phyloP scores from a whole-genome alignment of 2,329 filamentous ascomycete genomes.

The Dactylella cylindrospora region DNA sequence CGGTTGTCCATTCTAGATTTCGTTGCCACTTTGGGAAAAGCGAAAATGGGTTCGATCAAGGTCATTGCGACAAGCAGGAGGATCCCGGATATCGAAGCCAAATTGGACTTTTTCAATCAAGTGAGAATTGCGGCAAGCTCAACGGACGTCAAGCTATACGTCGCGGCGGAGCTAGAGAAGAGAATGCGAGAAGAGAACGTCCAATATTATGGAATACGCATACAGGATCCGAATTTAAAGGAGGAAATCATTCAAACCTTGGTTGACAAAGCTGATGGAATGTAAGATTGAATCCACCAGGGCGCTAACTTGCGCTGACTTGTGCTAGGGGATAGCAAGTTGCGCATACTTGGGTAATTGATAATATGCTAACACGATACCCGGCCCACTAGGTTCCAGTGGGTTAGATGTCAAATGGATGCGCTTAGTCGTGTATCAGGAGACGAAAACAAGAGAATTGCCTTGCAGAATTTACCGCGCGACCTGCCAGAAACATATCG shows the following conservation, averaged over 20 bases:
- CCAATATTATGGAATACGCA: slow-evolving; percentile 10
- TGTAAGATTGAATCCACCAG: slow-evolving; percentile 6
- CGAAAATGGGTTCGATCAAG: not conserved
- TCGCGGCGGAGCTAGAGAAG: slow-evolving; percentile 8
- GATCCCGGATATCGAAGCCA: slow-evolving; percentile 5
- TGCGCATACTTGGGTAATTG: too few relatives aligned
- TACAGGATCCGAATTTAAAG: slow-evolving; percentile 13
- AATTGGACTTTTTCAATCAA: not conserved
- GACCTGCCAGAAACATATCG: slow-evolving; percentile 25
- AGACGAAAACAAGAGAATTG: slow-evolving; percentile 2
- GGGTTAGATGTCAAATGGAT: slow-evolving; percentile 17
- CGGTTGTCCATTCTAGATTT: slow-evolving; percentile 2
- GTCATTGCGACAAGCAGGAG: slow-evolving; percentile 14
- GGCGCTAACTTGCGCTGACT: too few relatives aligned
- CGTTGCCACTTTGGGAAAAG: not conserved
- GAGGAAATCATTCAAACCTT: slow-evolving; percentile 5
- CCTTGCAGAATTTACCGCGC: slow-evolving; percentile 3
- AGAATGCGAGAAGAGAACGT: slow-evolving; percentile 4
- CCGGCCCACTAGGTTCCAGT: slow-evolving; percentile 16
- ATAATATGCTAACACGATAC: too few relatives aligned
- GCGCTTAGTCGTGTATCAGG: slow-evolving; percentile 7
- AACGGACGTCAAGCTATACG: slow-evolving; percentile 13
- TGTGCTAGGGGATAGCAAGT: too few relatives aligned
- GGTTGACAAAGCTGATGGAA: slow-evolving; percentile 9
- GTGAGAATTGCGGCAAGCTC: slow-evolving; percentile 19